Conservation (phyloP, 2,329 filamentous ascomycete species). For the Phyllosticta citrichinensis region DNA sequence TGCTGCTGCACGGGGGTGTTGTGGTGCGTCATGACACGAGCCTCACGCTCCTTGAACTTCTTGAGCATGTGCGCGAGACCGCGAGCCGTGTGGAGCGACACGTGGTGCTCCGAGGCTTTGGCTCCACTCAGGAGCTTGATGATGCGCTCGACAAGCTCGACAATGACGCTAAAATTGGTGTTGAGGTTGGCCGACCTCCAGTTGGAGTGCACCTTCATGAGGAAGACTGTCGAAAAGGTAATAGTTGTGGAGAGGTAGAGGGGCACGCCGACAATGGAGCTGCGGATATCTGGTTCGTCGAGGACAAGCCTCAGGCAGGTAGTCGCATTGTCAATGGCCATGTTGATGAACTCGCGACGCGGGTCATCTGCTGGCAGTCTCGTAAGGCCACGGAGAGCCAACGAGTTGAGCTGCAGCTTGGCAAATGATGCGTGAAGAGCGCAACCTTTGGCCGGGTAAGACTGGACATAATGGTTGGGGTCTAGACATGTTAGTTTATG, state of each 20-base stretch:
- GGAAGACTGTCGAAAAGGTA: conserved; percentile 27
- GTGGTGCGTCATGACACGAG: conserved; percentile 7
- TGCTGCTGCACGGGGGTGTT: background rate
- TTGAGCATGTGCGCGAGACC: conserved; percentile 29
- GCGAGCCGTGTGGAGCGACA: conserved; percentile 28
- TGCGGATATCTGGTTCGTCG: conserved; percentile 24
- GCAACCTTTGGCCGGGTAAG: conserved; percentile 17
- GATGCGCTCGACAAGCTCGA: conserved; percentile 27
- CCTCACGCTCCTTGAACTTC: conserved; percentile 10
- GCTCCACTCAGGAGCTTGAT: conserved; percentile 22
- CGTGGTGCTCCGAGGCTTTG: conserved; percentile 26
- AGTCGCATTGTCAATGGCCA: conserved; percentile 16
- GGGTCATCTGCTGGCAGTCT: background rate
- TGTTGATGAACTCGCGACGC: conserved; percentile 13
- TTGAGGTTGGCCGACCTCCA: conserved; percentile 18
- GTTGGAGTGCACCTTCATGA: conserved; percentile 27
- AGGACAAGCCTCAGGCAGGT: conserved; percentile 23
- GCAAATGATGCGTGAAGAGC: conserved; percentile 24
- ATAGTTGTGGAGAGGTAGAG: conserved; percentile 31
- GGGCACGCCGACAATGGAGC: conserved; percentile 25
- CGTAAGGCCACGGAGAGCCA: conserved; percentile 17
- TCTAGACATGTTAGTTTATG: background rate
- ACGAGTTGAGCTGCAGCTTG: conserved; percentile 30
- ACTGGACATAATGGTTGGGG: conserved; percentile 21
- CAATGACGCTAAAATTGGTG: conserved; percentile 21